phyloP scores from a whole-genome alignment of 495 filamentous ascomycete species.

The Annulohypoxylon bovei region DNA sequence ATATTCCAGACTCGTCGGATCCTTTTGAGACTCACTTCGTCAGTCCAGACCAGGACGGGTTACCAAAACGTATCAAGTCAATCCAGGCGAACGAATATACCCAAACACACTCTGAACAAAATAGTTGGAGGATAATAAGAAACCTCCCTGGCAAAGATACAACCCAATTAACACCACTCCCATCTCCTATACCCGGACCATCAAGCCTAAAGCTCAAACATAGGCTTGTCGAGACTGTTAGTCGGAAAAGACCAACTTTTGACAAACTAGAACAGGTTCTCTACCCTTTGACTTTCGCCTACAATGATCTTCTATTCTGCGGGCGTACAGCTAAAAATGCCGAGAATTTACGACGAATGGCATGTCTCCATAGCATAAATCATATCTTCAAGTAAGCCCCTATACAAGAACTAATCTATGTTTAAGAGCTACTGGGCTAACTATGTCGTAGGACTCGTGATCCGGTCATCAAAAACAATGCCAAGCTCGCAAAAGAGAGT shows the following conservation, averaged over 20 bases:
- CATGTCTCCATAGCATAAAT: constrained; percentile 87
- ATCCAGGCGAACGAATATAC: constrained; percentile 71
- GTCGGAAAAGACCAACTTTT: constrained; percentile 53
- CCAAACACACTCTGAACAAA: constrained; percentile 55
- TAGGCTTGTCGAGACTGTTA: constrained; percentile 50
- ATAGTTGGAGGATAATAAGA: constrained; percentile 53
- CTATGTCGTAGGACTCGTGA: constrained; percentile 74
- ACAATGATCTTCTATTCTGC: constrained; percentile 83
- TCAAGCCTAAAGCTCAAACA: constrained; percentile 71
- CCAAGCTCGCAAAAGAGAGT: constrained; percentile 68
- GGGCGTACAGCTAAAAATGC: constrained; percentile 73
- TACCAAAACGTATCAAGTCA: constrained; percentile 59
- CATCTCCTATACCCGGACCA: constrained; percentile 47
- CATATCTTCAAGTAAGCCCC: constrained; percentile 79
- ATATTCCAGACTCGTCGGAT: constrained; percentile 67
- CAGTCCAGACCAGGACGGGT: constrained; percentile 64
- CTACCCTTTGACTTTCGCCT: constrained; percentile 73
- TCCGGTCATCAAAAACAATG: constrained; percentile 89
- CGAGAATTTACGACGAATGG: constrained; percentile 71
- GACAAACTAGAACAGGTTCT: constrained; percentile 61
- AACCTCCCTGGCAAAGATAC: constrained; percentile 47
- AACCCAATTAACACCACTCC: constrained; percentile 32
- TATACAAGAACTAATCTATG: not conserved
- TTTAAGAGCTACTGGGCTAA: constrained; percentile 17
- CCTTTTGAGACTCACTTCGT: constrained; percentile 85